Evolutionary conservation across 176 grass and related monocot genomes (phyloP), one percentile per base, ranked within the genome.

Genomic region (Elymus sibiricus): DNA sequence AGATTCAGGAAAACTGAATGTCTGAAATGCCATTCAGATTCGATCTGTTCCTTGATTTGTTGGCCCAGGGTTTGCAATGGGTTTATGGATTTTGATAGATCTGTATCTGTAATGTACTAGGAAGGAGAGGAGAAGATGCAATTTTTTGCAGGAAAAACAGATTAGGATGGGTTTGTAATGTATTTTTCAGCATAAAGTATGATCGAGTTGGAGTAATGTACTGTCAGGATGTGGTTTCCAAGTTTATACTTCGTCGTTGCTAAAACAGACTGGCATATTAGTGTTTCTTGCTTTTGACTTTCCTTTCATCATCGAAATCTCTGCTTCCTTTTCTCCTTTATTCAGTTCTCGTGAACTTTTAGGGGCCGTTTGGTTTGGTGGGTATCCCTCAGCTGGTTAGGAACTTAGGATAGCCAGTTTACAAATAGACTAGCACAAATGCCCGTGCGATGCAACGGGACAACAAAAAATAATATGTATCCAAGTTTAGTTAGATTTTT

Each of bases 261-360:
- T 69, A 11, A 86, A 49, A 38, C 71, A 71, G 34, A 49, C 49
- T 64, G 28, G 11, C 42, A 78, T 26, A 78, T 56, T 7, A 53
- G 47, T 56, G 64, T 24, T 82, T 31, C 19, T 34, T 83, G 77
- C 47, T 83, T 87, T 90, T 87, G 74, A 87, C 80, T 82, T 72
- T 83, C 34, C 84, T 87, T 83, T 90, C 61, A 87, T 87, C 89
- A 83, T 87, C 74, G 74, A 38, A 79, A 87, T 64, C 66, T 87
- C 87, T 87, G 79, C 79, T 83, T 37, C 51, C 82, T 79, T 79
- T 74, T 86, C 88, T 83, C 84, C 65, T 27, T 86, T 73, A n/a
- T 74, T 81, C 70, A 17, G 69, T 47, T 72, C 3, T 27, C 56
- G 64, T 79, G 26, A 63, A 35, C 70, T 87, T 76, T 82, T 76